phyloP scores from a whole-genome alignment of 2,329 filamentous ascomycete species.

The Ceratocystis ficicola region DNA sequence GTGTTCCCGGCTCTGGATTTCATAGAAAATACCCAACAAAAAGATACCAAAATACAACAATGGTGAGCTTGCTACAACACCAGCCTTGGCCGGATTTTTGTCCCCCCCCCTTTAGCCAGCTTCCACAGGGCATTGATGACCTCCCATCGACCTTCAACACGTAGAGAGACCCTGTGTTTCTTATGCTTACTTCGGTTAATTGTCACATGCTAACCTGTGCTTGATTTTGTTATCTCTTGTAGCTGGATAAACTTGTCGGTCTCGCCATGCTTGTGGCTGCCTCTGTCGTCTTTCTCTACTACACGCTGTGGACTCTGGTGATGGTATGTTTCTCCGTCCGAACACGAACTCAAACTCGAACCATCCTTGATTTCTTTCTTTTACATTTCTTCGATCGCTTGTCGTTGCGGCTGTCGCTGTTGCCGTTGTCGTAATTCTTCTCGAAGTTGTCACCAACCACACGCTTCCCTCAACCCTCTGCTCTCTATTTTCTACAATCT shows the following conservation, averaged over 20 bases:
- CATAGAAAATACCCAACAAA: neutral
- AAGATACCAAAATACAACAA: slow-evolving; percentile 2
- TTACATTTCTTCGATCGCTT: neutral
- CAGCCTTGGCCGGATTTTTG: neutral
- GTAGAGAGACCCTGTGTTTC: neutral
- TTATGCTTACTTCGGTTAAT: neutral
- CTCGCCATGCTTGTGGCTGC: slow-evolving; percentile 57
- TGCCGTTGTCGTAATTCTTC: neutral
- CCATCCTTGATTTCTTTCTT: too few relatives aligned
- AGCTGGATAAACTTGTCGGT: slow-evolving; percentile 80
- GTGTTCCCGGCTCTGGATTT: neutral
- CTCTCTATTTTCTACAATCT: neutral
- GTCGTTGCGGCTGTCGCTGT: slow-evolving; percentile 18
- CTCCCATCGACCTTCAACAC: neutral
- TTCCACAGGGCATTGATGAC: neutral
- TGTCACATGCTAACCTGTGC: neutral
- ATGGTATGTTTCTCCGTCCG: slow-evolving; percentile 53
- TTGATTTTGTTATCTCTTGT: slow-evolving; percentile 19
- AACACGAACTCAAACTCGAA: slow-evolving; percentile 6
- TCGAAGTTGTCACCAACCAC: neutral
- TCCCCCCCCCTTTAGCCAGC: neutral
- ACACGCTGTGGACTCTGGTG: slow-evolving; percentile 92
- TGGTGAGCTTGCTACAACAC: slow-evolving; percentile 3
- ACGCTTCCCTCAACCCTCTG: slow-evolving; percentile 18
- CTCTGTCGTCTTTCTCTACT: slow-evolving; percentile 62